Conservation (phyloP, 257 asterid species). For the Rauvolfia tetraphylla region DNA sequence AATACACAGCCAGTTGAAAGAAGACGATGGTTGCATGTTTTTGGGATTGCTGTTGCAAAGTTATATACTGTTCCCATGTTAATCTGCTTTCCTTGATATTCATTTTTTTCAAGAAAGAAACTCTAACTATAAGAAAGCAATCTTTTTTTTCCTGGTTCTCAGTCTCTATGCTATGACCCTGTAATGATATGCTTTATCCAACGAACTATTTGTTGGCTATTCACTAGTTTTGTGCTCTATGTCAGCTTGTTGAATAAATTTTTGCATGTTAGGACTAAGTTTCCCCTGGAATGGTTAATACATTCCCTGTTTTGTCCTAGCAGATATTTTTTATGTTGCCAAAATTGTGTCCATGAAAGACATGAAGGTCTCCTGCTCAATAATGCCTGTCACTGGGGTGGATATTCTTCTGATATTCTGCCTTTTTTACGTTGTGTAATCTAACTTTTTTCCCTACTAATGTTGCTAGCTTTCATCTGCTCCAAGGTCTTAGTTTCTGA, state of each 20-base stretch:
- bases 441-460: background rate
- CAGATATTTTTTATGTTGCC: background rate
- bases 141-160: background rate
- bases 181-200: background rate
- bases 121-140: background rate
- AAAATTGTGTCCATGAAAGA: background rate
- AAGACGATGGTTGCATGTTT: background rate
- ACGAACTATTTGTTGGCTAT: background rate
- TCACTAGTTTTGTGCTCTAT: background rate
- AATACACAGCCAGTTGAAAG: background rate
- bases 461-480: background rate
- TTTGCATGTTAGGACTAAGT: background rate
- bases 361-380: background rate
- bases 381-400: background rate
- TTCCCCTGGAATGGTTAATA: background rate
- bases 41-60: background rate
- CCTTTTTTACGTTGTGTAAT: background rate
- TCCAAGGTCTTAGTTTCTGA: background rate
- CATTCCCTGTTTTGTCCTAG: background rate
- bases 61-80: background rate
- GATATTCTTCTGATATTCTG: background rate
- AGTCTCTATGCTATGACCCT: background rate
- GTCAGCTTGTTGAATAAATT: background rate
- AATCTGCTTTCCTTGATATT: background rate
- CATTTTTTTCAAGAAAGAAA: background rate